phyloP scores from a whole-genome alignment of 371 early-diverging fungal species.

The Nosema muscidifuracis region DNA sequence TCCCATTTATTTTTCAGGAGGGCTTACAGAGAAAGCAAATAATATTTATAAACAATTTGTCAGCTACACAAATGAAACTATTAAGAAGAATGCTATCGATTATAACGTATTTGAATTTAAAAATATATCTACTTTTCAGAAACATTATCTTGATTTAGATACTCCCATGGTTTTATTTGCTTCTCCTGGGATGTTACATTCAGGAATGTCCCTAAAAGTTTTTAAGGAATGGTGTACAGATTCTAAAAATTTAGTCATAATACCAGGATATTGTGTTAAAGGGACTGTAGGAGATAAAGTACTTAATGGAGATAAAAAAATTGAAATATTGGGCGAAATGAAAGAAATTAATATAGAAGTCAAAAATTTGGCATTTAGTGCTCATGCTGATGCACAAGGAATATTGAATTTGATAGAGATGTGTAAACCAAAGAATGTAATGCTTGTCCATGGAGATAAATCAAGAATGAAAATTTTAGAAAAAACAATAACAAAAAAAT shows the following conservation, averaged over 20 bases:
- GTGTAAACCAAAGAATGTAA: conserved; percentile 80
- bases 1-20: conserved; percentile 82
- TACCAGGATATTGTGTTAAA: conserved; percentile 74
- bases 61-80: conserved; percentile 85
- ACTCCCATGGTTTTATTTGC: conserved; percentile 88
- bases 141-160: conserved; percentile 66
- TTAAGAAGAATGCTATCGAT: conserved; percentile 70
- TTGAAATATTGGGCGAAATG: conserved; percentile 71
- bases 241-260: conserved; percentile 77
- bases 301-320: conserved; percentile 71
- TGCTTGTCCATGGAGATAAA: conserved; percentile 95
- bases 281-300: conserved; percentile 89
- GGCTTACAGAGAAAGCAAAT: conserved; percentile 82
- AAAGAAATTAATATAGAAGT: conserved; percentile 82
- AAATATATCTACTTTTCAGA: conserved; percentile 74
- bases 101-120: conserved; percentile 85
- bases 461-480: conserved; percentile 77
- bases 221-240: conserved; percentile 80
- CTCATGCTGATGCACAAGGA: conserved; percentile 95
- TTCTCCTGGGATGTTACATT: conserved; percentile 72
- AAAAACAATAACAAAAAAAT: conserved; percentile 63
- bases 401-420: conserved; percentile 87
- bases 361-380: conserved; percentile 86
- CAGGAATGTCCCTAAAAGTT: conserved; percentile 71
- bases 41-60: conserved; percentile 81